Base-by-base conservation (phyloP, 2,329 filamentous ascomycete genomes). In the Fusarium sp. region DNA sequence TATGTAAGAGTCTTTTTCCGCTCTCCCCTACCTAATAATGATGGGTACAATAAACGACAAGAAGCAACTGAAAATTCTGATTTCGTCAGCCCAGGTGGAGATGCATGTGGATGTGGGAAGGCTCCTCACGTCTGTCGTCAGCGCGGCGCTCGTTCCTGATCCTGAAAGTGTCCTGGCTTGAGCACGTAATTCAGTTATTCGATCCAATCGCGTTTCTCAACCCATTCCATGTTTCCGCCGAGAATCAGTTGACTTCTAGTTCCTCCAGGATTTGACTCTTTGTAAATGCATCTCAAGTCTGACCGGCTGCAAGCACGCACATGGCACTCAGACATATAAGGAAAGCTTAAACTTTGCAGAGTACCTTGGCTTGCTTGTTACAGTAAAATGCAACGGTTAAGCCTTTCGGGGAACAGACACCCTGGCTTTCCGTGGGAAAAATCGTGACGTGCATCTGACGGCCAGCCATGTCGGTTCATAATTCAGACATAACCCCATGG, bases 391-490 rank as follows among this genome's bases (percentile, higher is more conserved):
- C 5, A 63, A 63, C 52, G 3, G 38, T 23, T 23, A 56, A 61
- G 41, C 47, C 31, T 34, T 53, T 69, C 62, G 62, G 66, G 62
- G 38, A 60, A 63, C 62, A 20, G 8, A 20, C 6, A 20, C 4
- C 12, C 40, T n/a, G 41, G 45, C 33, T 40, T 57, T 31, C 67
- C 63, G 63, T 34, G 5, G 10, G n/a, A 36, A 7, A 8, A 45
- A 49, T 49, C 23, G 59, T 70, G 67, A 69, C 67, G 67, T 69
- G 59, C 59, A 50, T 55, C 37, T 68, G 65, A 71, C 52, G 55
- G 31, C n/a, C 9, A 36, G 49, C 37, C 8, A 37, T 26, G 38
- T 53, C 46, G 42, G 34, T 47, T 36, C 26, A 34, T 31, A 34
- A 23, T 23, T 41, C 56, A 66, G 26, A 47, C 50, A 52, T 45